A percentile compares a stretch with the other conserved stretches of the same genome.
Evolutionary conservation across 805 yeast species (phyloP).

Genomic region (Hanseniaspora osmophila): DNA sequence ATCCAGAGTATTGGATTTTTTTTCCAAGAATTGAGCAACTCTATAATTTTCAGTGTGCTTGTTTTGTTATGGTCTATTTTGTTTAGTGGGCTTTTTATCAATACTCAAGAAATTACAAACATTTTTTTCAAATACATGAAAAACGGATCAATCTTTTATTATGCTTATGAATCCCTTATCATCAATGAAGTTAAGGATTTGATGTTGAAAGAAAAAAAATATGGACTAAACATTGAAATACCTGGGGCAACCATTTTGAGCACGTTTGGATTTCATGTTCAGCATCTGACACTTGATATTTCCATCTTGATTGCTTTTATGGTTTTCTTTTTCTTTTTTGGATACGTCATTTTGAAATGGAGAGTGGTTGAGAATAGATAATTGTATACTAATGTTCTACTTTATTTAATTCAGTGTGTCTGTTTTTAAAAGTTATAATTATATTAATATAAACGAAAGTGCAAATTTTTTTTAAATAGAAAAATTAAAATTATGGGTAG

Average conservation of each 20-base stretch:
- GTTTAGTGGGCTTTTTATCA: slow-evolving; percentile 88
- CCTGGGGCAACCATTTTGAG: slow-evolving; percentile 96
- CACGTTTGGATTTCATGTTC: slow-evolving; percentile 85
- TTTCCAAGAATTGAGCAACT: slow-evolving; percentile 80
- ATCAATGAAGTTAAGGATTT: slow-evolving; percentile 87
- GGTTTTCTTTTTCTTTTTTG: slow-evolving; percentile 43
- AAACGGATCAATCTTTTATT: slow-evolving; percentile 82
- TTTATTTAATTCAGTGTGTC: neutral
- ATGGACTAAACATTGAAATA: slow-evolving; percentile 84
- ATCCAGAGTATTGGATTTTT: slow-evolving; percentile 79
- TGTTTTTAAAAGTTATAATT: neutral
- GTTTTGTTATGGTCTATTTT: slow-evolving; percentile 71
- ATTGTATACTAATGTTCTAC: neutral
- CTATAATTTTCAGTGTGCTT: slow-evolving; percentile 77
- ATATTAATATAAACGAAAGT: neutral
- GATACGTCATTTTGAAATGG: slow-evolving; percentile 60
- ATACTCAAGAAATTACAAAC: slow-evolving; percentile 50
- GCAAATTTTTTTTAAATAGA: neutral
- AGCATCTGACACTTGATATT: slow-evolving; percentile 58
- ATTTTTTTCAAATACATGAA: slow-evolving; percentile 57
- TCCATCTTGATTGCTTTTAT: slow-evolving; percentile 44
- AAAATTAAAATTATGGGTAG: slow-evolving; percentile 9
- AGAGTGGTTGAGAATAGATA: slow-evolving; percentile 46
- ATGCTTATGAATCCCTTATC: slow-evolving; percentile 84
- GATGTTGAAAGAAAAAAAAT: slow-evolving; percentile 73